phyloP scores from a whole-genome alignment of 495 filamentous ascomycete species.

The Astrocystis sublimbata region DNA sequence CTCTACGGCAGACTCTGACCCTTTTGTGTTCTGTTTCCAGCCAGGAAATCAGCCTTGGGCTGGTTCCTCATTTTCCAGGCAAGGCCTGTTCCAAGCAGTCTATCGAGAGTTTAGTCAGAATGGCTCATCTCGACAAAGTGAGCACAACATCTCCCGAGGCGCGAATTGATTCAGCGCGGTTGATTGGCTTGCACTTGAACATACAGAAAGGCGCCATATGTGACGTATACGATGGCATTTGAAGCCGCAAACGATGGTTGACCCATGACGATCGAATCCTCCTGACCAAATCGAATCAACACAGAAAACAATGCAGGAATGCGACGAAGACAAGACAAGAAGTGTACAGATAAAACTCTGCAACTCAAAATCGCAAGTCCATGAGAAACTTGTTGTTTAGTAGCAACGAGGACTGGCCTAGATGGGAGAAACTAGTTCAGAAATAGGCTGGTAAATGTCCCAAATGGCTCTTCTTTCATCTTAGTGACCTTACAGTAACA shows the following conservation, averaged over 20 bases:
- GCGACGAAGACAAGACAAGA: not conserved
- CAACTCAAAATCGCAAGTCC: not conserved
- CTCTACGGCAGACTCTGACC: constrained; percentile 53
- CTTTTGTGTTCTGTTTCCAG: constrained; percentile 73
- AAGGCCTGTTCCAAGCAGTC: constrained; percentile 61
- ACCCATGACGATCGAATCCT: constrained; percentile 51
- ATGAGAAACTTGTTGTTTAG: constrained; percentile 2
- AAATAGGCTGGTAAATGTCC: not conserved
- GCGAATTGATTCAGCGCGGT: not conserved
- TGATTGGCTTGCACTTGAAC: constrained; percentile 26
- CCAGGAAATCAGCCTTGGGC: constrained; percentile 66
- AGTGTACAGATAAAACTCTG: not conserved
- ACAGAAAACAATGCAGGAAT: not conserved
- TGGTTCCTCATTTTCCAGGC: constrained; percentile 70
- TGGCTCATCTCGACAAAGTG: not conserved
- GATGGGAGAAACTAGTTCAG: constrained; percentile 1
- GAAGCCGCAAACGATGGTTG: constrained; percentile 68
- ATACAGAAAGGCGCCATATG: constrained; percentile 72
- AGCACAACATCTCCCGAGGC: not conserved
- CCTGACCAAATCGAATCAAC: not conserved
- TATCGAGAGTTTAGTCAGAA: constrained; percentile 34
- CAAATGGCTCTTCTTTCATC: not conserved
- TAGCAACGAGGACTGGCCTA: constrained; percentile 3
- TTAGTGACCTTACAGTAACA: too few species aligned
- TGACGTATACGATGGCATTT: constrained; percentile 73